These are phyloP conservation scores for Bocquillonia castaneifolia DNA, from an alignment of 441 rosid genomes.

Conservation along the genomic window DNA sequence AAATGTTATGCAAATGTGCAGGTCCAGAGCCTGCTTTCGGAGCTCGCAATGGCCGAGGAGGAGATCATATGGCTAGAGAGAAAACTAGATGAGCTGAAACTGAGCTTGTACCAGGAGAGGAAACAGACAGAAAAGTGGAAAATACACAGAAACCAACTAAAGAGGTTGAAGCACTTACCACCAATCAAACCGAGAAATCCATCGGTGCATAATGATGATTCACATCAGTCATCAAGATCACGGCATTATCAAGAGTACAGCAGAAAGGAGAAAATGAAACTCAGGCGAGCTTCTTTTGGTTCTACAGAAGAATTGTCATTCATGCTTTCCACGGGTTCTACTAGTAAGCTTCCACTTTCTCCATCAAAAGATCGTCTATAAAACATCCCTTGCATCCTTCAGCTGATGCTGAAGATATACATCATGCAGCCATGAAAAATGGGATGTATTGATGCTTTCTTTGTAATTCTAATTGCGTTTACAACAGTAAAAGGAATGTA, in stretches of 20 bases:
- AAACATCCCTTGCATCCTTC: background rate
- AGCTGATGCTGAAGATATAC: background rate
- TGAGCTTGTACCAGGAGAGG: slow-evolving; percentile 51
- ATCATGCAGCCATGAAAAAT: background rate
- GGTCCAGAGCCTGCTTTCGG: slow-evolving; percentile 60
- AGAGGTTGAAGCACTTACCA: slow-evolving; percentile 24
- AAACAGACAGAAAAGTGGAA: slow-evolving; percentile 45
- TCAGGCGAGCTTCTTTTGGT: slow-evolving; percentile 58
- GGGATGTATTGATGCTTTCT: background rate
- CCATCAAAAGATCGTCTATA: slow-evolving; percentile 7
- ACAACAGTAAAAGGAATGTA: no score
- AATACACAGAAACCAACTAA: slow-evolving; percentile 30
- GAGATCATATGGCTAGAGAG: slow-evolving; percentile 71
- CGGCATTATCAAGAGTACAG: slow-evolving; percentile 40
- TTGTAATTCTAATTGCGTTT: slow-evolving; percentile 1
- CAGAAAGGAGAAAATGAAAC: slow-evolving; percentile 36
- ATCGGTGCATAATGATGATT: slow-evolving; percentile 22
- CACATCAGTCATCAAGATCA: slow-evolving; percentile 42
- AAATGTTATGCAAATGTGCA: slow-evolving; percentile 21
- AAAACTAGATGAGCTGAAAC: slow-evolving; percentile 59
- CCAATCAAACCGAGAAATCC: slow-evolving; percentile 25
- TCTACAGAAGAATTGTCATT: slow-evolving; percentile 47
- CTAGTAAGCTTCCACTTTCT: slow-evolving; percentile 34
- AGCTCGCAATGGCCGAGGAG: slow-evolving; percentile 66
- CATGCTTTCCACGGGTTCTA: slow-evolving; percentile 40